phyloP scores from a whole-genome alignment of 495 filamentous ascomycete species.

The Aspergillus indologenus region DNA sequence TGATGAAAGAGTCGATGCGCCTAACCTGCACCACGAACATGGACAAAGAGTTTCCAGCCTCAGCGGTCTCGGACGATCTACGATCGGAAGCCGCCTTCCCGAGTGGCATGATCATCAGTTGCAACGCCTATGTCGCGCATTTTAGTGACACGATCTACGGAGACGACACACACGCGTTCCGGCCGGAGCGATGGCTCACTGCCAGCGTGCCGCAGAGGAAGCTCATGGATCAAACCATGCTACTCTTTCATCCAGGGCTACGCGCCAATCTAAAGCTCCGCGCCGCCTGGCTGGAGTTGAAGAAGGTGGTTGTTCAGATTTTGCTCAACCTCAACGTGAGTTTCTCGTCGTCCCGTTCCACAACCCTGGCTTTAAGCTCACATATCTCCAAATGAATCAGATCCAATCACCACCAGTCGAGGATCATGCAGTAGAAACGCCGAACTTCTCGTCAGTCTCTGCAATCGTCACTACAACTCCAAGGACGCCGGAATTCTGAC shows the following conservation, averaged over 20 bases:
- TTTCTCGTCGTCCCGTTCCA: not conserved
- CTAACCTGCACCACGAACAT: constrained; percentile 20
- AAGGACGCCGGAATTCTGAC: too few species aligned
- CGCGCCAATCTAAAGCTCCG: not conserved
- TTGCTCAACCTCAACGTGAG: constrained; percentile 20
- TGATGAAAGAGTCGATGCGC: constrained; percentile 36
- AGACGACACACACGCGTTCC: constrained; percentile 42
- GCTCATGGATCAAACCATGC: constrained; percentile 14
- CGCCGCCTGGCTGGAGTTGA: constrained; percentile 20
- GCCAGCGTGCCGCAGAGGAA: not conserved
- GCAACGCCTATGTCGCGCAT: constrained; percentile 24
- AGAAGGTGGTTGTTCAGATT: constrained; percentile 18
- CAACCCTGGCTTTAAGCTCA: not conserved
- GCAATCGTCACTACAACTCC: too few species aligned
- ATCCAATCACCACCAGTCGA: too few species aligned
- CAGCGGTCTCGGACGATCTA: constrained; percentile 6
- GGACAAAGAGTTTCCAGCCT: constrained; percentile 26
- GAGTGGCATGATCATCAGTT: constrained; percentile 20
- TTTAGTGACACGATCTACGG: constrained; percentile 43
- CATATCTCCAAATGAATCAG: too few species aligned
- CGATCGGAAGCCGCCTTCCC: constrained; percentile 28
- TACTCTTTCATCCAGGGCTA: constrained; percentile 5
- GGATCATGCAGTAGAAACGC: too few species aligned
- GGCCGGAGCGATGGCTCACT: constrained; percentile 52
- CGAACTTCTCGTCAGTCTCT: too few species aligned